Percentiles rank a stretch among this genome's conserved stretches.
These are phyloP conservation scores for Eucalyptus regnans DNA, from an alignment of 345 rosid species.

Conservation along the genomic window DNA sequence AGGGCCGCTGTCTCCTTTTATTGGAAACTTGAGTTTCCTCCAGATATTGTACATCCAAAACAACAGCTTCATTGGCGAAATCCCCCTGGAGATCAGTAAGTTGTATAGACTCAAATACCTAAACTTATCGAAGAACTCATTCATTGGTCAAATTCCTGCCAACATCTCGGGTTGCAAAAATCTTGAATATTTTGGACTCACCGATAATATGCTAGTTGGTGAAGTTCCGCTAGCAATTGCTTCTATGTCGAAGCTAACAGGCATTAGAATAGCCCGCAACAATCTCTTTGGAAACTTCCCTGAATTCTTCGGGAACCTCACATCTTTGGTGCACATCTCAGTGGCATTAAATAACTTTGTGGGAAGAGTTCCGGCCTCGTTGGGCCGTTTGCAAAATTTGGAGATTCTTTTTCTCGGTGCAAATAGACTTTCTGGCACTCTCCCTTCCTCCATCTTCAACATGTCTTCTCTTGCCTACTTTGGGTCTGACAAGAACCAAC, in stretches of 20 bases:
- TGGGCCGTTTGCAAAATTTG: neutral
- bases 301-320: neutral
- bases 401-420: neutral
- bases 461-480: neutral
- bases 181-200: rapidly evolving
- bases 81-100: neutral
- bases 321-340: rapidly evolving
- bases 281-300: neutral
- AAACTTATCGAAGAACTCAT: neutral
- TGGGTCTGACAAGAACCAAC: neutral
- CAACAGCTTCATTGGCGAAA: neutral
- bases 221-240: too few relatives aligned
- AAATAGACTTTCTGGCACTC: neutral
- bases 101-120: neutral
- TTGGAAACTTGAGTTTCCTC: neutral
- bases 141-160: neutral
- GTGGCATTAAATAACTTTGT: neutral
- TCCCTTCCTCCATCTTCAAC: constrained; percentile 3
- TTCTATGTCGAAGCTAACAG: rapidly evolving
- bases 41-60: neutral
- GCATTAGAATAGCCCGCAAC: rapidly evolving
- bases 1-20: neutral
- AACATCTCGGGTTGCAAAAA: too few relatives aligned
- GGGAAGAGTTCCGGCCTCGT: neutral
- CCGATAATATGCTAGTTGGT: too few relatives aligned